Base-by-base conservation (phyloP, 1,284 basidiomycete species). In the Wallemia mellicola region DNA sequence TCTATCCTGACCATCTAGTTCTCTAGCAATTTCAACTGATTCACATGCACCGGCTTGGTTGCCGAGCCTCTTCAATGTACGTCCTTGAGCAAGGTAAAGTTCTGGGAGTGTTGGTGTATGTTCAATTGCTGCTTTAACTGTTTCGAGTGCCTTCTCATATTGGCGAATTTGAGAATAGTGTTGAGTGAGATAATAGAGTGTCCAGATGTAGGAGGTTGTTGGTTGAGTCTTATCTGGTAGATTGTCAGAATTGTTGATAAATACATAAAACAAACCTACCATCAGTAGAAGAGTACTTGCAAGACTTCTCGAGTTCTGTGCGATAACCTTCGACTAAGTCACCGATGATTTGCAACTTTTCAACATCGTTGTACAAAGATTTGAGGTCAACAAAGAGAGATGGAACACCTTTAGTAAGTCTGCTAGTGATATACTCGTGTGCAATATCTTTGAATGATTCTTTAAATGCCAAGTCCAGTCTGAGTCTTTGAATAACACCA, bases 71-170 rank as follows among this genome's bases (percentile, higher is more conserved):
- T 98, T 98, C 58, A 94, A 73, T 25, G 87, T 77, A 2, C 86
- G 80, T 0, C 81, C 94, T 65, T 81, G 81, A 62, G 82, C 80
- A 70, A 86, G 83, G 66, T 83, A 79, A 26, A 98, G 73, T 65
- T 99, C 94, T 0, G 94, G 92, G 1, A 98, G 73, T 0, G 91
- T 92, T 0, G 94, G 91, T 0, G 94, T 94, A 68, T 98, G 92
- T 22, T 72, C 66, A 19, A 89, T 72, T 1, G 88, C 77, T 1
- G 70, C 64, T 27, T 81, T 75, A 27, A 96, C 73, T 22, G 84
- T 72, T 22, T 74, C 70, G 15, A 96, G 71, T 0, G 92, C 80
- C 57, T 75, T 74, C 2, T 69, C 63, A 58, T 70, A 66, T 25
- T 58, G 71, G 25, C 73, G 68, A 33, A 81, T 73, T 66, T 77